Conservation (phyloP, 768 basidiomycete species). For the Podaxis pistillaris region DNA sequence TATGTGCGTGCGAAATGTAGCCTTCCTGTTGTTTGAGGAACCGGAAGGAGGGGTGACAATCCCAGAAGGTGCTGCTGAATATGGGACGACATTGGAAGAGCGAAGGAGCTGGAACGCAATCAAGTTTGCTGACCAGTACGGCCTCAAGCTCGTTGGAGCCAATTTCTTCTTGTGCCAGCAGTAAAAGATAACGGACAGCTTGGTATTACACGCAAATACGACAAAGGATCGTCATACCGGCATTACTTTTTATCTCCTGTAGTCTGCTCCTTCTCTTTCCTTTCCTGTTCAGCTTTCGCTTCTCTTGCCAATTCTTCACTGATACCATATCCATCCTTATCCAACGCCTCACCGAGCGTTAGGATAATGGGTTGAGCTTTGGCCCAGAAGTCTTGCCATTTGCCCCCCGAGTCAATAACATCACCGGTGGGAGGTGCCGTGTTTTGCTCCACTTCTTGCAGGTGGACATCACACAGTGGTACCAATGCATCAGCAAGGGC, state of each 20-base stretch:
- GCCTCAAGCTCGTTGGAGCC: slow-evolving; percentile 55
- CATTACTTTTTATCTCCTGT: not conserved
- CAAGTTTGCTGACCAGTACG: slow-evolving; percentile 48
- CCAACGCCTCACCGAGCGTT: slow-evolving; percentile 8
- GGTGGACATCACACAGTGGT: slow-evolving; percentile 6
- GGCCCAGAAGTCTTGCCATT: slow-evolving; percentile 17
- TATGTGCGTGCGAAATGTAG: slow-evolving; percentile 23
- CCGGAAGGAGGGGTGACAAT: slow-evolving; percentile 41
- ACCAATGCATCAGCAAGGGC: slow-evolving; percentile 8
- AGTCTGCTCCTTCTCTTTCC: not conserved
- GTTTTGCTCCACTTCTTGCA: not conserved
- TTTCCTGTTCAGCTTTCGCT: not conserved
- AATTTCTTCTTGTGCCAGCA: slow-evolving; percentile 44
- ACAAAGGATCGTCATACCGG: not conserved
- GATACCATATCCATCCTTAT: slow-evolving; percentile 10
- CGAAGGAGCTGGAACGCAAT: slow-evolving; percentile 56
- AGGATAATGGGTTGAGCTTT: slow-evolving; percentile 5
- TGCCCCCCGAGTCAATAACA: not conserved
- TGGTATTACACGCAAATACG: not conserved
- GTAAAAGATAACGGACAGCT: not conserved
- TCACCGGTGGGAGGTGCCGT: not conserved
- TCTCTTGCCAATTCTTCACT: not conserved
- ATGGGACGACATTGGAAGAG: slow-evolving; percentile 39
- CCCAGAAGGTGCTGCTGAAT: slow-evolving; percentile 44
- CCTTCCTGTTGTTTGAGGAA: slow-evolving; percentile 62